These are phyloP conservation scores for Ajuga chamaepitys DNA, from an alignment of 257 asterid genomes.

Conservation along the genomic window DNA sequence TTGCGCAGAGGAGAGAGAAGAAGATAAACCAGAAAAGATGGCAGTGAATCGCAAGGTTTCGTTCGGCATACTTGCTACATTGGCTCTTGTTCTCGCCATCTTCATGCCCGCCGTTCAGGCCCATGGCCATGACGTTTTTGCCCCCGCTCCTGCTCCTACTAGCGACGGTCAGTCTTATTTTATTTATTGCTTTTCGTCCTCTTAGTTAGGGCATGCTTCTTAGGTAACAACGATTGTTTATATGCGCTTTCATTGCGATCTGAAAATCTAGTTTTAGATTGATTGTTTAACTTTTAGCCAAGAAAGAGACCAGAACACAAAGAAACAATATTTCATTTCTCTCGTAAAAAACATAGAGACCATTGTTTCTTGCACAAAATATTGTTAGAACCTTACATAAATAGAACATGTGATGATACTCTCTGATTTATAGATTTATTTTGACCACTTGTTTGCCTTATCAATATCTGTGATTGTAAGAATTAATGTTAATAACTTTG, in stretches of 20 bases:
- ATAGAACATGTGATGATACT: no score
- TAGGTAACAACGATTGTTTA: background rate
- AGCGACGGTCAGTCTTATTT: constrained; percentile 47
- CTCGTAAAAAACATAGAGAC: no score
- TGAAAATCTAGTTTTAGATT: no score
- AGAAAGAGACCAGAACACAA: no score
- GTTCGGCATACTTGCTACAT: constrained; percentile 28
- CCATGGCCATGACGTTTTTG: constrained; percentile 30
- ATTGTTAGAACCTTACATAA: no score
- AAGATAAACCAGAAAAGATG: constrained; percentile 19
- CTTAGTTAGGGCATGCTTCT: background rate
- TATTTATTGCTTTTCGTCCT: background rate
- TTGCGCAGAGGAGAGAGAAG: constrained; percentile 22
- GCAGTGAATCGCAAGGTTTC: constrained; percentile 27
- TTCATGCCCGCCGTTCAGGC: constrained; percentile 42
- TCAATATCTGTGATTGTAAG: background rate
- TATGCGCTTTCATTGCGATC: background rate
- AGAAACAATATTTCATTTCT: no score
- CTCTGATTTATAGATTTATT: background rate
- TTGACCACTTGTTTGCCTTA: no score
- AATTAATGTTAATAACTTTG: background rate
- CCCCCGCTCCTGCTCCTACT: constrained; percentile 66
- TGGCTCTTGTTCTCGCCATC: constrained; percentile 35
- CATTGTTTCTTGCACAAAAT: no score
- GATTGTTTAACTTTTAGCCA: no score